Conservation (phyloP, 345 rosid genomes). For the Aquilaria sinensis region DNA sequence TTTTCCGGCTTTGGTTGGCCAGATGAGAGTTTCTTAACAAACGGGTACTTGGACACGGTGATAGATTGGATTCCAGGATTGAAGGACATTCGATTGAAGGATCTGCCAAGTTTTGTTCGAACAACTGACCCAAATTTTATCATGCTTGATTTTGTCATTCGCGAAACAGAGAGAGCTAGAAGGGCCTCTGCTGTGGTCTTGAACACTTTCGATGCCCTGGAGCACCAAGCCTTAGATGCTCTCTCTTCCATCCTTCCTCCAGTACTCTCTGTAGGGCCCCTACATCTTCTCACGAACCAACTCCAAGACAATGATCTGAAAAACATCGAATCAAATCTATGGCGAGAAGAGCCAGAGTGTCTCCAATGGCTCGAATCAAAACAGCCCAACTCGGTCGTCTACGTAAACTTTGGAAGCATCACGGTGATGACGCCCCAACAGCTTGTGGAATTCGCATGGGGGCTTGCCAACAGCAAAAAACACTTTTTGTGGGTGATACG, state of each 20-base stretch:
- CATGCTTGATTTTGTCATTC: constrained; percentile 19
- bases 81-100: constrained; percentile 23
- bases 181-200: constrained; percentile 25
- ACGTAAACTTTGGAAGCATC: constrained; percentile 19
- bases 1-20: background rate
- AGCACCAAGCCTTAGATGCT: constrained; percentile 18
- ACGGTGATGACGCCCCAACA: constrained; percentile 19
- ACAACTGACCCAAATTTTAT: constrained; percentile 23
- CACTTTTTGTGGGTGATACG: constrained; percentile 11
- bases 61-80: constrained; percentile 38
- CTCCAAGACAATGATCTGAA: background rate
- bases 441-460: constrained; percentile 24
- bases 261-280: constrained; percentile 18
- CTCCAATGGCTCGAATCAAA: constrained; percentile 25
- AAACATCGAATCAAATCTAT: constrained; percentile 9
- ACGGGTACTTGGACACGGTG: constrained; percentile 23
- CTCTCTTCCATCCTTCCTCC: constrained; percentile 21
- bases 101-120: constrained; percentile 31
- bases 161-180: constrained; percentile 14
- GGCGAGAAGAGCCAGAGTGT: constrained; percentile 26
- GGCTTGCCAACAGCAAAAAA: constrained; percentile 12
- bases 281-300: constrained; percentile 7
- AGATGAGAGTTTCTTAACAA: constrained; percentile 27
- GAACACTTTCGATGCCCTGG: constrained; percentile 32
- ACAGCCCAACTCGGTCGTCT: constrained; percentile 17